Evolutionary conservation across 768 basidiomycete genomes (phyloP).

Genomic region (Pholiota conissans): DNA sequence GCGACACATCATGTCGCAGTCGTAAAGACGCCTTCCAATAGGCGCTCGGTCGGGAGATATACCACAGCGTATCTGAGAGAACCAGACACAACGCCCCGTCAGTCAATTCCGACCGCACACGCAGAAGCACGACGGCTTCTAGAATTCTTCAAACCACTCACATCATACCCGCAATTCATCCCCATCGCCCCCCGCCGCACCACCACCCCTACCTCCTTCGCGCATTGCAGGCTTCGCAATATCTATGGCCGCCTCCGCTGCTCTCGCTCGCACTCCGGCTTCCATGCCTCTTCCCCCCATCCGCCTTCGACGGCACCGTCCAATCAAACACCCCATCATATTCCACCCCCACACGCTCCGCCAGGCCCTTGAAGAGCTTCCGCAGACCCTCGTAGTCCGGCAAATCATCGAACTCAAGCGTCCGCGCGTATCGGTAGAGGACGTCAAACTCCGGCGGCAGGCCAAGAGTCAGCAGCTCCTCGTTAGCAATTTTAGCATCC

Average conservation of each 20-base stretch:
- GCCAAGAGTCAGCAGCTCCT: constrained; percentile 68
- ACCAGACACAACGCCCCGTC: too few species aligned
- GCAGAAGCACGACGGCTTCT: neutral
- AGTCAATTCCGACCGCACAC: neutral
- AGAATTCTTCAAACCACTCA: neutral
- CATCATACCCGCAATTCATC: neutral
- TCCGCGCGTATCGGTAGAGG: constrained; percentile 77
- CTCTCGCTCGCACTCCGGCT: constrained; percentile 29
- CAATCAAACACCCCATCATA: constrained; percentile 54
- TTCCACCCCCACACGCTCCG: constrained; percentile 50
- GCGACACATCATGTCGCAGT: neutral
- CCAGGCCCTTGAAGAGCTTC: constrained; percentile 65
- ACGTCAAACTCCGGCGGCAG: constrained; percentile 83
- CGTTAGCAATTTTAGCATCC: constrained; percentile 66
- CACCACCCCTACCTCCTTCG: constrained; percentile 21
- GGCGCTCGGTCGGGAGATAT: neutral
- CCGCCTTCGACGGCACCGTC: constrained; percentile 26
- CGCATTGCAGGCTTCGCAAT: constrained; percentile 42
- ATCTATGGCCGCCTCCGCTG: constrained; percentile 27
- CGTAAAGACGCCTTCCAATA: neutral
- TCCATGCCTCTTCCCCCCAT: constrained; percentile 17
- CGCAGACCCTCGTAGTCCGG: constrained; percentile 87
- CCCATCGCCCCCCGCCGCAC: neutral
- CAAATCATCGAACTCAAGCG: constrained; percentile 83
- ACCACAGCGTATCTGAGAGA: neutral